Evolutionary conservation across 2,329 filamentous ascomycete species (phyloP).

Genomic region (Chaetomiaceae sp.): DNA sequence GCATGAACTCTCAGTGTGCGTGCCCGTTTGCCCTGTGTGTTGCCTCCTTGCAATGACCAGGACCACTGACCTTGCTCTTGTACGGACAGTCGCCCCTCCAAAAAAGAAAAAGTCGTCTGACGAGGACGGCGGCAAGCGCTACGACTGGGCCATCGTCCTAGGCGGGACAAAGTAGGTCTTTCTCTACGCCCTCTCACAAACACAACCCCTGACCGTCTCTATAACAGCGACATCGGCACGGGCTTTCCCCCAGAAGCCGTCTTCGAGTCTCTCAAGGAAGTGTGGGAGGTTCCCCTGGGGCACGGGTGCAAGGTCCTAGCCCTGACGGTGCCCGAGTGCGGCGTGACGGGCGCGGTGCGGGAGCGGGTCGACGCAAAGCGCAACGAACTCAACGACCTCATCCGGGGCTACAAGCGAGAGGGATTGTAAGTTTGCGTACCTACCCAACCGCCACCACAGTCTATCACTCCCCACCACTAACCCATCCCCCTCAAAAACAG

Average conservation of each 20-base stretch:
- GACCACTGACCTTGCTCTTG: no score
- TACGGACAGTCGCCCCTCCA: no score
- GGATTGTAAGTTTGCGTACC: slow-evolving; percentile 46
- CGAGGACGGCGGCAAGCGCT: slow-evolving; percentile 27
- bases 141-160: slow-evolving; percentile 59
- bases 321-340: slow-evolving; percentile 56
- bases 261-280: slow-evolving; percentile 43
- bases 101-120: slow-evolving; percentile 11
- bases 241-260: slow-evolving; percentile 37
- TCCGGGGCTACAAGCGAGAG: slow-evolving; percentile 43
- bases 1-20: slow-evolving; percentile 28
- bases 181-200: not conserved
- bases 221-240: slow-evolving; percentile 45
- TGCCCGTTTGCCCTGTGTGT: not conserved
- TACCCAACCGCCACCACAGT: not conserved
- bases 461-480: slow-evolving; percentile 1
- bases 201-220: not conserved
- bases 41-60: no score
- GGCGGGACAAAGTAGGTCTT: slow-evolving; percentile 53
- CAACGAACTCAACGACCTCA: slow-evolving; percentile 47
- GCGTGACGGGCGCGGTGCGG: slow-evolving; percentile 18
- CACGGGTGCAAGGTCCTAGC: slow-evolving; percentile 54
- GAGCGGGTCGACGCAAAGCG: slow-evolving; percentile 34
- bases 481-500: slow-evolving; percentile 32
- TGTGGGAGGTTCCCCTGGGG: slow-evolving; percentile 47